Evolutionary conservation across 176 grass and related monocot species (phyloP).

Genomic region (Bromus sterilis): DNA sequence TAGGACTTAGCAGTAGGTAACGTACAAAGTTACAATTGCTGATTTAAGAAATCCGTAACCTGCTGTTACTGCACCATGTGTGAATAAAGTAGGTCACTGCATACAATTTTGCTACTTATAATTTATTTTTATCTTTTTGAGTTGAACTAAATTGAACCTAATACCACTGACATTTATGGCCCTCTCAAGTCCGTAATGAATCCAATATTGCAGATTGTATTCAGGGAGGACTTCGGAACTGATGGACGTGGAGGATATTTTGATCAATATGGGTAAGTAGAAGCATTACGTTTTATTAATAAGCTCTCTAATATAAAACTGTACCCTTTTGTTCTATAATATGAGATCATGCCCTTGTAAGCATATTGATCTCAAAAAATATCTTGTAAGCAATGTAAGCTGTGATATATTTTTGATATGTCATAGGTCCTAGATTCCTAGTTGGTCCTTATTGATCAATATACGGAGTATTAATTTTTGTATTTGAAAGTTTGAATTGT

Average conservation of each 20-base stretch:
- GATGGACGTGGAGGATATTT: constrained; percentile 98
- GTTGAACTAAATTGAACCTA: constrained; percentile 3
- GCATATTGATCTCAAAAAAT: neutral
- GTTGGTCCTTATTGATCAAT: constrained; percentile 3
- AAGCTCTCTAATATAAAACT: constrained; percentile 3
- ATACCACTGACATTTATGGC: neutral
- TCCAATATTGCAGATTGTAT: constrained; percentile 81
- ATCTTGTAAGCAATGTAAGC: neutral
- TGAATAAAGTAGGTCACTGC: neutral
- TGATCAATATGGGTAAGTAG: constrained; percentile 86
- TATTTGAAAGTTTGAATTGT: neutral
- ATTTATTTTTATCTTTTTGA: neutral
- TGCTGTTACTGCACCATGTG: neutral
- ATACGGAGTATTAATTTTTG: neutral
- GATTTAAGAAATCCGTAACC: neutral
- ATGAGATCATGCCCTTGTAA: constrained; percentile 3
- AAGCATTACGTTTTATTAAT: constrained; percentile 13
- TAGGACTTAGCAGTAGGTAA: neutral
- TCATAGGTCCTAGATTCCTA: neutral
- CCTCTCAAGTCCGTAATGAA: neutral
- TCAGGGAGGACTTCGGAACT: constrained; percentile 96
- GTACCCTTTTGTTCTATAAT: neutral
- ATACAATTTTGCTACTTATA: neutral
- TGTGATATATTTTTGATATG: neutral
- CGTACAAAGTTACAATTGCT: neutral